Evolutionary conservation across 805 yeast species (phyloP).

Genomic region (Candida incommunis): DNA sequence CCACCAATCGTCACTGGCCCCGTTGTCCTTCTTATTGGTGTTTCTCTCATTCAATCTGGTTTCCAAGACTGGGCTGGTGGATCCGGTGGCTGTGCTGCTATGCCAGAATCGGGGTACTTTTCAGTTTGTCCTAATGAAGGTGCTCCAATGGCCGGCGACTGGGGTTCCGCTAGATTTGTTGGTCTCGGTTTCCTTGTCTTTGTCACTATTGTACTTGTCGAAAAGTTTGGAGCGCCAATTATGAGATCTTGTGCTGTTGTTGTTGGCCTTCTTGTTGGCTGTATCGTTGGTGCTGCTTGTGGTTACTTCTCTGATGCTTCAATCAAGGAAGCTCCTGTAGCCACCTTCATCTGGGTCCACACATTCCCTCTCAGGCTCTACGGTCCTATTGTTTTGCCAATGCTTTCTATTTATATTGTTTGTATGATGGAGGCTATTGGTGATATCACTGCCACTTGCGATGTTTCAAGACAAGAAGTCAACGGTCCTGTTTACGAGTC

Average conservation of each 20-base stretch:
- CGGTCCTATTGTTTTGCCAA: conserved; percentile 77
- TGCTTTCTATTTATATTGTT: conserved; percentile 69
- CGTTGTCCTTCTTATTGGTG: conserved; percentile 75
- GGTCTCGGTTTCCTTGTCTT: conserved; percentile 82
- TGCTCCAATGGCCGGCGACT: conserved; percentile 44
- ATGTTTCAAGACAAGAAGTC: conserved; percentile 73
- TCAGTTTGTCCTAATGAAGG: conserved; percentile 32
- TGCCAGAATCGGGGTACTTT: conserved; percentile 28
- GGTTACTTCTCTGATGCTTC: conserved; percentile 53
- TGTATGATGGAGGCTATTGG: conserved; percentile 91
- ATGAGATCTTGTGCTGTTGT: conserved; percentile 92
- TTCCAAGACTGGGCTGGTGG: conserved; percentile 86
- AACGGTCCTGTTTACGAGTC: conserved; percentile 74
- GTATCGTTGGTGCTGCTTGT: conserved; percentile 84
- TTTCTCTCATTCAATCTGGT: conserved; percentile 53
- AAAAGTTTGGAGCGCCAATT: conserved; percentile 85
- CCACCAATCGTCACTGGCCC: conserved; percentile 93
- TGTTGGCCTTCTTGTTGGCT: conserved; percentile 70
- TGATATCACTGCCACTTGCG: conserved; percentile 88
- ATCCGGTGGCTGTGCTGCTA: conserved; percentile 29
- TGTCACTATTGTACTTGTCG: conserved; percentile 57
- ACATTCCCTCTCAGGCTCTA: conserved; percentile 66
- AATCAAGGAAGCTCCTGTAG: conserved; percentile 65
- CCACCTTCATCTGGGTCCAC: conserved; percentile 75
- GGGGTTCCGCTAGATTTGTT: conserved; percentile 80